Evolutionary conservation across 352 stramenopile genomes (phyloP), one percentile per base, ranked within the genome.

Genomic region (Detonula confervacea): DNA sequence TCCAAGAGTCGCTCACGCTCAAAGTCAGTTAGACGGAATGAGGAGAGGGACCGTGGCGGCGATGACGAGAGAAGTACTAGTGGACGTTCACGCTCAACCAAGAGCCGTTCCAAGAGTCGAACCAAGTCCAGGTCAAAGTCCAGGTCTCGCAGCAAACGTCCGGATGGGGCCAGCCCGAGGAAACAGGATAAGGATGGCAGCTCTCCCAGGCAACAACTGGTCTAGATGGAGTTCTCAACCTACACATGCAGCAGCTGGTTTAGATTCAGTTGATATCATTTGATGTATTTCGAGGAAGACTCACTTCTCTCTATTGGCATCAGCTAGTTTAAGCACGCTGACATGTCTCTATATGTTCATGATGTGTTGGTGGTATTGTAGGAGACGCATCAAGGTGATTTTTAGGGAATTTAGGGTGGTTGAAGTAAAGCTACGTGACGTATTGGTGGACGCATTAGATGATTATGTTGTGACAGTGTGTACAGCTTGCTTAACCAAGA

Each of bases 1-100:
- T 73, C 64, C 33, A 73, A 73, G 52, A 73, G 64, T 65, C 7
- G 68, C 14, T 59, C 61, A 14, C 55, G 60, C 12, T 71, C 44
- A 9, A 75, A 71, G 72, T n/a, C n/a, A n/a, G n/a, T n/a, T n/a
- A n/a, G 71, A 55, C 14, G 22, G 44, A 33, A 61, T 39, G 1
- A 37, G 22, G 22, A 51, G 6, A 25, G 49, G n/a, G 42, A 49
- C n/a, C 67, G 39, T 5, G 37, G 70, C 29, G 46, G 22, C 20
- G 14, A 18, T n/a, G 22, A 55, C n/a, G 27, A 59, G 0, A 55
- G 57, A 24, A 49, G 14, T 20, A 39, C 46, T 0, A 24, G 51
- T 1, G 16, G 24, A 11, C 12, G 49, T n/a, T 24, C 14, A n/a
- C n/a, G n/a, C n/a, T n/a, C n/a, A n/a, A n/a, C n/a, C 22, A 46